Evolutionary conservation across 1,139 yeast species (phyloP), one percentile per base, ranked within the genome.

Genomic region (Hemisphaericaspora subhashii): DNA sequence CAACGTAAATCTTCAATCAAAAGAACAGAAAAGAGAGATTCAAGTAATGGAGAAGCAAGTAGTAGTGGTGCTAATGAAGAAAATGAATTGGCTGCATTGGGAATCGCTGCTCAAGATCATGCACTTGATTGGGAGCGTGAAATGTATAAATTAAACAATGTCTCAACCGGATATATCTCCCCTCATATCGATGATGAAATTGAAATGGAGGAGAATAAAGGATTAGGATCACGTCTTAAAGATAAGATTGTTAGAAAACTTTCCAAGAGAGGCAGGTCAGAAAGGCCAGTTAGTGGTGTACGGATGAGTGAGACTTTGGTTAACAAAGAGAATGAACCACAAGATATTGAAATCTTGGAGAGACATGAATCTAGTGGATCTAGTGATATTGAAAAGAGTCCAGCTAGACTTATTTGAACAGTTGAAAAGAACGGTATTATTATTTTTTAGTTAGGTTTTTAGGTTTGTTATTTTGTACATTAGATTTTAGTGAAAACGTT

Each of bases 31-130:
- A 44, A 38, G 27, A 23, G 31, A 23, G 25, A 29, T 11, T 7
- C 16, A 3, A 21, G 21, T 11, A 31, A 26, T 14, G 42, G 40
- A 14, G 31, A 23, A 21, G 20, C 27, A 4, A 29, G 22, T 30
- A 15, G 15, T 5, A 12, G 10, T 12, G 10, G 15, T 24, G n/a
- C 6, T 23, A 15, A 4, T 12, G 43, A 36, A 20, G 72, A 78
- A 17, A 79, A 79, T 40, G 94, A 85, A 60, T 68, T 83, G 47
- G 57, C 77, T 31, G 87, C 84, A 5, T 69, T 82, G 52, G 87
- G 87, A 42, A 57, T 70, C 14, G 83, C 86, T 12, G 92, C 90
- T 3, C 83, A 81, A 55, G 86, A 81, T 44, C 94, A 85, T 57
- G 70, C 75, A 37, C 69, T 62, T 14, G 75, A 83, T 57, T 85